Evolutionary conservation across 495 filamentous ascomycete genomes (phyloP).

Genomic region (Trichoderma asperelloides): DNA sequence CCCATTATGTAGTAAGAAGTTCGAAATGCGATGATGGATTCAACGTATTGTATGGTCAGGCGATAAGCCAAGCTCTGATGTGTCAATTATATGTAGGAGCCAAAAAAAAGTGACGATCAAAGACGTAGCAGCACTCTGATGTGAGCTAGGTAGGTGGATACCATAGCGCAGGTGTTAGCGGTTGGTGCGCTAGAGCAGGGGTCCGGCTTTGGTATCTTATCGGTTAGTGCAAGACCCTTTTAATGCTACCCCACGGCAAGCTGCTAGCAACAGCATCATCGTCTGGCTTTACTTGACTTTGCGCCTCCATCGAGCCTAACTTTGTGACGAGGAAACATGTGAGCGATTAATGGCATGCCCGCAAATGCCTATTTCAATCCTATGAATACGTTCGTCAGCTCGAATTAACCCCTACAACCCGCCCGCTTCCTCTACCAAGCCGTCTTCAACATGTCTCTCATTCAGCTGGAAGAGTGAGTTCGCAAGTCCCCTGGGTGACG

Average conservation of each 20-base stretch:
- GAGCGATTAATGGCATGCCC: background rate
- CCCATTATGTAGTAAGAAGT: slow-evolving; percentile 42
- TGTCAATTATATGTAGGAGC: background rate
- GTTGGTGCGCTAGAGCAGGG: background rate
- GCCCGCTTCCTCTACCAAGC: background rate
- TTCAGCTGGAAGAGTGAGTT: slow-evolving; percentile 92
- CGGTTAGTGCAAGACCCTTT: background rate
- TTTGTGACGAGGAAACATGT: background rate
- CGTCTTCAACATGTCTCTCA: slow-evolving; percentile 63
- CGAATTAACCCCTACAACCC: background rate
- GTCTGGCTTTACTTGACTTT: background rate
- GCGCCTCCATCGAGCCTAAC: background rate
- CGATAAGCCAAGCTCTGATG: background rate
- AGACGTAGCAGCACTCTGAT: background rate
- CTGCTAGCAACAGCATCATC: background rate
- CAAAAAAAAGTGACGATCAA: background rate
- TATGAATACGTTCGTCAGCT: background rate
- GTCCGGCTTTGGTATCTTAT: background rate
- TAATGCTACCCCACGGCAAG: background rate
- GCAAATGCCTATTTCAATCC: background rate
- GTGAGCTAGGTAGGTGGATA: background rate
- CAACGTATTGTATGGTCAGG: background rate
- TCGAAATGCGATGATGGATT: background rate
- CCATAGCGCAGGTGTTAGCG: background rate
- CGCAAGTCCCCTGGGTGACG: slow-evolving; percentile 5